These are phyloP conservation scores for Orbilia brochopaga DNA, from an alignment of 2,329 filamentous ascomycete genomes.

Conservation along the genomic window DNA sequence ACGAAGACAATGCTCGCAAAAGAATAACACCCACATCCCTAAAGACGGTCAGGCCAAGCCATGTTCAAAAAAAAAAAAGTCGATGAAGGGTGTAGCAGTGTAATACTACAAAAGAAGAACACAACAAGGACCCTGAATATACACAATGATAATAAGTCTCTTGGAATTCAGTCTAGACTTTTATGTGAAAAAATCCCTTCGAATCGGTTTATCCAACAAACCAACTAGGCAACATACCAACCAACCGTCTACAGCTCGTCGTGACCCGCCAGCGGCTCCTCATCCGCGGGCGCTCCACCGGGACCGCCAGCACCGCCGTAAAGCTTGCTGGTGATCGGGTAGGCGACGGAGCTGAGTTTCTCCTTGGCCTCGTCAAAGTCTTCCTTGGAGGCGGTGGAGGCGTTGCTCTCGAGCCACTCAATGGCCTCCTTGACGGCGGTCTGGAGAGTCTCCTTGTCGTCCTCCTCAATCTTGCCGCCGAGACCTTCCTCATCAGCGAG, in stretches of 20 bases:
- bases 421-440: constrained; percentile 96
- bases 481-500: constrained; percentile 95
- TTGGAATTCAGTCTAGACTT: constrained; percentile 13
- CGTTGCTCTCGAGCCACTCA: constrained; percentile 97
- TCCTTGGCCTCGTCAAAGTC: constrained; percentile 99
- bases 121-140: constrained; percentile 29
- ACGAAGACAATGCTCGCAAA: constrained; percentile 13
- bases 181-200: constrained; percentile 5
- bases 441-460: constrained; percentile 95
- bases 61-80: constrained; percentile 9
- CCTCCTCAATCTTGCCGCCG: constrained; percentile 96
- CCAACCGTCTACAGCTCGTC: constrained; percentile 74
- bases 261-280: constrained; percentile 73
- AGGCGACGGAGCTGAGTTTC: constrained; percentile 94
- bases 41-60: neutral
- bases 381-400: constrained; percentile 73
- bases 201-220: too few species aligned
- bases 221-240: neutral
- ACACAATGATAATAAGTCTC: constrained; percentile 43
- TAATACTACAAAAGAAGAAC: constrained; percentile 1
- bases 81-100: constrained; percentile 6
- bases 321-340: constrained; percentile 98
- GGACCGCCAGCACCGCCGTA: constrained; percentile 74
- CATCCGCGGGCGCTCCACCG: constrained; percentile 63
- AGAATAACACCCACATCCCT: constrained; percentile 18